Evolutionary conservation across 176 grass and related monocot species (phyloP), one percentile per base, ranked within the genome.

Genomic region (Aegilops speltoides): DNA sequence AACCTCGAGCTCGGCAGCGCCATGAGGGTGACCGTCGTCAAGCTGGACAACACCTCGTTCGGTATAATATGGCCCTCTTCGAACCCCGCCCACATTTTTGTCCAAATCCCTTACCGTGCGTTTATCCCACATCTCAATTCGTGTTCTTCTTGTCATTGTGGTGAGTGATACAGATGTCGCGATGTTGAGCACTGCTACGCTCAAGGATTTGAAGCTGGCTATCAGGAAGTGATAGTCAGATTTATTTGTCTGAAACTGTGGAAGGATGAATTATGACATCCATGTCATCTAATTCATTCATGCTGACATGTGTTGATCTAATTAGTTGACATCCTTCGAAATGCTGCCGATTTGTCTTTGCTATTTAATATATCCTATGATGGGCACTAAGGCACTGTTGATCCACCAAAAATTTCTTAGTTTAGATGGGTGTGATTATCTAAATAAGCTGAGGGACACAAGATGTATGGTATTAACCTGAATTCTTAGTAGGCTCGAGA

Each of bases 1-100:
- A 95, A 94, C 76, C 90, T 98, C 22, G 96, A 98, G 88, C 88
- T 98, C 23, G 96, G 91, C 34, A 96, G 93, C 61, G 91, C 96
- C 50, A 95, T 92, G 87, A 88, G 87, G 68, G 70, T 98, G 33
- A 85, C 64, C 81, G 63, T 96, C 64, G 43, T 88, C 37, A 98
- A 96, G 85, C 74, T 94, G 84, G 96, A 96, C 56, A 84, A 37
- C 82, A 86, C 91, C 76, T 94, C 84, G 9, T 94, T 98, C 15
- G 90, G 93, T 98, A 91, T 17, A 46, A 46, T 46, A 25, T n/a
- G 31, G 20, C 46, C 56, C 34, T 46, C 57, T 72, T 59, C 65
- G 6, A 67, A 57, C 22, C 22, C 77, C 68, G 45, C 45, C 28
- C 52, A 62, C 75, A 5, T 71, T 75, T 75, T 48, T 23, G 0